Base-by-base conservation (phyloP, 2,329 filamentous ascomycete genomes). In the Fusarium sp. region DNA sequence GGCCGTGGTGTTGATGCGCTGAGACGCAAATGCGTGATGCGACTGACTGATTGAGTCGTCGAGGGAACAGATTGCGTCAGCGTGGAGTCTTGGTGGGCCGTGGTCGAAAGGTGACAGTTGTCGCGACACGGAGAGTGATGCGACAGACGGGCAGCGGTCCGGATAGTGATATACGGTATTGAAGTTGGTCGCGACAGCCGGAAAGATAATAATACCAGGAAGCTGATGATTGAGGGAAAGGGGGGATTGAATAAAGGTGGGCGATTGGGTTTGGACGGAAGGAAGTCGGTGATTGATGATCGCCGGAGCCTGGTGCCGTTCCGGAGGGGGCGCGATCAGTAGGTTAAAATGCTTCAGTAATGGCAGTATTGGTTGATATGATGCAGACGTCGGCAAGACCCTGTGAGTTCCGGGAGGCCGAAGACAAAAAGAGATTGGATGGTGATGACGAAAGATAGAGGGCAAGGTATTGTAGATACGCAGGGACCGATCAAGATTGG, bases 1-100 rank as follows among this genome's bases (percentile, higher is more conserved):
- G 34, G 51, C 24, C 38, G 50, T 51, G 52, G 32, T 61, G 55
- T 49, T 46, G 70, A 57, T 67, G 45, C 56, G 47, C 40, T 60
- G 51, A 38, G 30, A 38, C 22, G 61, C 62, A 55, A 25, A 30
- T 56, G 50, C 57, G 63, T 66, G 68, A 64, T 67, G 65, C 56
- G 45, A 67, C 56, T 34, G 63, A 72, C 29, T 38, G 54, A 43
- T 67, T 61, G 66, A 55, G 59, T 59, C 59, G 58, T 59, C 56
- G 43, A 63, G 56, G 62, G 47, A 63, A 65, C 65, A 65, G 72
- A 76, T 77, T 77, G 76, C 75, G 76, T 77, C 75, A 77, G 75
- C 75, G 75, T 72, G 74, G 74, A 72, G 73, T 70, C 51, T 69
- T 32, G 64, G 68, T 73, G 73, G 75, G 72, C 60, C 69, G 66